A percentile compares a stretch with the other conserved stretches of the same genome.
Evolutionary conservation across 805 yeast genomes (phyloP).

Genomic region (Barnettozyma wickerhamii): DNA sequence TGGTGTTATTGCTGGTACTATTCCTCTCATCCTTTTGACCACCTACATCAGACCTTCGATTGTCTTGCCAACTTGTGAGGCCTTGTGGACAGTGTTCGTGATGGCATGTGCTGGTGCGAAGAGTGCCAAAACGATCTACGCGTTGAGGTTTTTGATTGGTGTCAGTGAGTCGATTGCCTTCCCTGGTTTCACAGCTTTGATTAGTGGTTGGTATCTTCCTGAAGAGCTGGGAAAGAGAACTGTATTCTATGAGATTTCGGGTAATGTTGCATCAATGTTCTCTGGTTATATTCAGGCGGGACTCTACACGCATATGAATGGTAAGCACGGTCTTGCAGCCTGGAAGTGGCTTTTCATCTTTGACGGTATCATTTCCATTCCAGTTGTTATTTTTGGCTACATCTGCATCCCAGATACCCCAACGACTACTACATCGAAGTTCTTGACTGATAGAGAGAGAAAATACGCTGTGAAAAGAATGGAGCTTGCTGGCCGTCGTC

Average conservation of each 20-base stretch:
- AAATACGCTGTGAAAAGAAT: slow-evolving; percentile 12
- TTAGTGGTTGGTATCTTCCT: slow-evolving; percentile 38
- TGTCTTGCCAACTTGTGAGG: slow-evolving; percentile 42
- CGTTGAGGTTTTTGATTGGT: slow-evolving; percentile 44
- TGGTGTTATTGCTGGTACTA: slow-evolving; percentile 54
- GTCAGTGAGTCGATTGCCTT: slow-evolving; percentile 40
- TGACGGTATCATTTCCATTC: slow-evolving; percentile 30
- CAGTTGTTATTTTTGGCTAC: slow-evolving; percentile 34
- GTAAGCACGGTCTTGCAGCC: slow-evolving; percentile 36
- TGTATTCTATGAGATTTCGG: slow-evolving; percentile 39
- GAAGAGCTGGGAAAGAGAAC: slow-evolving; percentile 42
- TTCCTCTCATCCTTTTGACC: slow-evolving; percentile 48
- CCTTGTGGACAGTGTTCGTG: slow-evolving; percentile 61
- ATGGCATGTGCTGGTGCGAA: slow-evolving; percentile 39
- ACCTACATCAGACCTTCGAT: slow-evolving; percentile 42
- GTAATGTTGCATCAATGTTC: slow-evolving; percentile 43
- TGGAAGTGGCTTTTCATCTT: slow-evolving; percentile 45
- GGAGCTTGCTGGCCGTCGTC: slow-evolving; percentile 13
- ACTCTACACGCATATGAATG: slow-evolving; percentile 34
- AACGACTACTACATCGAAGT: slow-evolving; percentile 11
- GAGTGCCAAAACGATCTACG: slow-evolving; percentile 36
- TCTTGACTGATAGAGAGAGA: slow-evolving; percentile 7
- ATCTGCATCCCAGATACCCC: slow-evolving; percentile 42
- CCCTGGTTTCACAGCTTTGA: slow-evolving; percentile 35
- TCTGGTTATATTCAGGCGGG: slow-evolving; percentile 49